phyloP scores from a whole-genome alignment of 768 basidiomycete species.

The Sporobolomyces pararoseus region DNA sequence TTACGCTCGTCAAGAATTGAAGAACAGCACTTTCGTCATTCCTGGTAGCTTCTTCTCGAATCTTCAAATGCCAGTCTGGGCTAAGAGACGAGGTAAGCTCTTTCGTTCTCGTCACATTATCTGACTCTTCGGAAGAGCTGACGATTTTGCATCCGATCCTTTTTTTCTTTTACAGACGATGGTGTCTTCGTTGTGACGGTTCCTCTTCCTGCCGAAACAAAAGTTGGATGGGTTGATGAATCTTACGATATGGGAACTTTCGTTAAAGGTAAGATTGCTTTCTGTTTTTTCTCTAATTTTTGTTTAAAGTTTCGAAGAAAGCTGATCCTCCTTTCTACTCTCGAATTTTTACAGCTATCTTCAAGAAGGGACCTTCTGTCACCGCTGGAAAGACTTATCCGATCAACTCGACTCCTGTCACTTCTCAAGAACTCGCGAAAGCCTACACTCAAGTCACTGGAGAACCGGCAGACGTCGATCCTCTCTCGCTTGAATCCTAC shows the following conservation, averaged over 20 bases:
- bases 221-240: conserved; percentile 19
- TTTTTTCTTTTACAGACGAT: neutral
- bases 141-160: neutral
- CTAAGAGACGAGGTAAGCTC: conserved; percentile 4
- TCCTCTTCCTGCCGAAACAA: neutral
- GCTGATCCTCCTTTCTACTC: neutral
- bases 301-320: too few relatives aligned
- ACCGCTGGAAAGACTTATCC: conserved; percentile 12
- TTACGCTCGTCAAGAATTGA: neutral
- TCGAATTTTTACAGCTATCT: neutral
- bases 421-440: neutral
- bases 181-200: neutral
- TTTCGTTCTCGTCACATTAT: too few relatives aligned
- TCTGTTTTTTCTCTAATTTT: neutral
- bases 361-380: neutral
- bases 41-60: conserved; percentile 17
- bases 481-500: neutral
- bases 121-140: too few relatives aligned
- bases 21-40: neutral
- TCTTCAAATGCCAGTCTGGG: neutral
- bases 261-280: neutral
- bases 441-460: neutral
- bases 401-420: conserved; percentile 2
- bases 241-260: conserved; percentile 11
- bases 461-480: neutral